Conservation (phyloP, 768 basidiomycete genomes). For the Lactarius hengduanensis region DNA sequence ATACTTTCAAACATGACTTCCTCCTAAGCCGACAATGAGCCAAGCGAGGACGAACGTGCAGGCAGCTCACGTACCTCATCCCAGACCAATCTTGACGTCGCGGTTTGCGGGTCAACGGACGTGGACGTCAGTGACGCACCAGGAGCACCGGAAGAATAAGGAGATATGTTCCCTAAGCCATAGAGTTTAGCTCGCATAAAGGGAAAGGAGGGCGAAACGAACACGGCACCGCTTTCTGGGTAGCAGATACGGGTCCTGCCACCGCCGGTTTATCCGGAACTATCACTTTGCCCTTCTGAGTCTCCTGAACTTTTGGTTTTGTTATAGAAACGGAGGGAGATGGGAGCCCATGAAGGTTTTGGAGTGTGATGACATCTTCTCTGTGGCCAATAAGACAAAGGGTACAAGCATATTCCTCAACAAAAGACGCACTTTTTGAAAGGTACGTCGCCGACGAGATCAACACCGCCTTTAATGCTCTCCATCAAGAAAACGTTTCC, state of each 20-base stretch:
- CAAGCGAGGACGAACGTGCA: not conserved
- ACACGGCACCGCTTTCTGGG: constrained; percentile 55
- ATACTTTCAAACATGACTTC: constrained; percentile 98
- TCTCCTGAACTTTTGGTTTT: constrained; percentile 32
- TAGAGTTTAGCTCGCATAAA: constrained; percentile 11
- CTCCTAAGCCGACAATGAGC: constrained; percentile 50
- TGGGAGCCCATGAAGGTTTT: constrained; percentile 84
- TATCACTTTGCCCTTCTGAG: constrained; percentile 37
- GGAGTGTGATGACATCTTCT: constrained; percentile 89
- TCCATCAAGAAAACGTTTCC: constrained; percentile 94
- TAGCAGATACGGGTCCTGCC: constrained; percentile 28
- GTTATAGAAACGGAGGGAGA: constrained; percentile 46
- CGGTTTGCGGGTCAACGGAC: constrained; percentile 72
- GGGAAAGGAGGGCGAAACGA: constrained; percentile 31
- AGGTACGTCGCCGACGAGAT: constrained; percentile 80
- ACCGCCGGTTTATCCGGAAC: constrained; percentile 35
- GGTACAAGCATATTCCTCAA: constrained; percentile 13
- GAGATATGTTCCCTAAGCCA: constrained; percentile 81
- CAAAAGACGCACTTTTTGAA: constrained; percentile 68
- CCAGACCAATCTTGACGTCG: constrained; percentile 82
- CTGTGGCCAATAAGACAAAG: constrained; percentile 39
- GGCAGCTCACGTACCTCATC: constrained; percentile 63
- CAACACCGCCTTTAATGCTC: constrained; percentile 80
- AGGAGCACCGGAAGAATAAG: constrained; percentile 83
- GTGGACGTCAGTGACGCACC: constrained; percentile 96